Evolutionary conservation across 1,284 basidiomycete genomes (phyloP).

Genomic region (Fomitiporia mediterranea): DNA sequence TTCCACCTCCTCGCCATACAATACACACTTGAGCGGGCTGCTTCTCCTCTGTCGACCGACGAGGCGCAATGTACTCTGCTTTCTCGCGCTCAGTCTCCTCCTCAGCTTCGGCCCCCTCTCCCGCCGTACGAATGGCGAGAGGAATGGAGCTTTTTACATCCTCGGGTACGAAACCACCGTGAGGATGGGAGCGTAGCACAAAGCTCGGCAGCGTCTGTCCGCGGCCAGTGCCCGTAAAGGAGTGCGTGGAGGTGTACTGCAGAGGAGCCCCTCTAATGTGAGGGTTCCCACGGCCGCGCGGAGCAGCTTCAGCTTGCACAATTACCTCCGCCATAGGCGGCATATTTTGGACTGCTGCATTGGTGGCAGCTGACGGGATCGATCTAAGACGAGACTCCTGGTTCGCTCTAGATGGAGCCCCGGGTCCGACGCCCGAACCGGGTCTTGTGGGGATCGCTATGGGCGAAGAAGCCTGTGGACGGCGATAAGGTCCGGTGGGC

Average conservation of each 20-base stretch:
- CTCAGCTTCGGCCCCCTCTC: constrained; percentile 27
- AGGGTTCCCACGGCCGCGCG: constrained; percentile 25
- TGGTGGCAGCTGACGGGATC: constrained; percentile 18
- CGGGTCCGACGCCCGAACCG: constrained; percentile 33
- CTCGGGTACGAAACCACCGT: constrained; percentile 44
- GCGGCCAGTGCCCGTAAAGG: constrained; percentile 28
- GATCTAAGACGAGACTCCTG: constrained; percentile 28
- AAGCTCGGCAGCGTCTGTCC: constrained; percentile 21
- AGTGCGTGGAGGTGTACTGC: constrained; percentile 35
- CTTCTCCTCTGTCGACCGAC: constrained; percentile 30
- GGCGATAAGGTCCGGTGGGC: constrained; percentile 29
- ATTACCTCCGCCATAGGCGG: constrained; percentile 7
- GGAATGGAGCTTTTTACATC: constrained; percentile 62
- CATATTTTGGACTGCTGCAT: constrained; percentile 10
- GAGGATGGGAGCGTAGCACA: constrained; percentile 27
- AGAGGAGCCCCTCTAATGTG: constrained; percentile 30
- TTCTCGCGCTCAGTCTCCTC: constrained; percentile 28
- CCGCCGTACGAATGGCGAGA: constrained; percentile 42
- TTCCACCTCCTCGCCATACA: constrained; percentile 58
- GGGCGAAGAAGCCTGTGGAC: constrained; percentile 36
- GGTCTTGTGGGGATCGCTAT: constrained; percentile 40
- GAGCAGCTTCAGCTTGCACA: constrained; percentile 1
- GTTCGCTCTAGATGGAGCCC: constrained; percentile 30
- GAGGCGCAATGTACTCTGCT: constrained; percentile 22
- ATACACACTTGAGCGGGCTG: constrained; percentile 51